Conservation (phyloP, 345 rosid genomes). For the Crucihimalaya himalaica region DNA sequence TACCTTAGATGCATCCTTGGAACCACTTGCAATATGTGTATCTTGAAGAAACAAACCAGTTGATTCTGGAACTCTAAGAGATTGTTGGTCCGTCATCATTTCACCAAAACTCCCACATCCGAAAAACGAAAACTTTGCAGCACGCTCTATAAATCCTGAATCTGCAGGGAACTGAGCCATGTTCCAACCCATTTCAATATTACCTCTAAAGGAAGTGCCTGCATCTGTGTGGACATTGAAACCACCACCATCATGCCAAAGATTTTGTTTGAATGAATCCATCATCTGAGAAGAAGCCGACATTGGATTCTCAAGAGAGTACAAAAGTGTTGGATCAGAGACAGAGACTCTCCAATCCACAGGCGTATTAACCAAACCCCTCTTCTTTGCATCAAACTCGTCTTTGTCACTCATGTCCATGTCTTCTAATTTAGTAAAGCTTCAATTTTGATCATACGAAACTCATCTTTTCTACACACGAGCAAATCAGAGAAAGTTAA, state of each 20-base stretch:
- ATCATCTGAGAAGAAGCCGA: constrained; percentile 62
- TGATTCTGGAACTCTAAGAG: constrained; percentile 56
- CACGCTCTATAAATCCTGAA: constrained; percentile 82
- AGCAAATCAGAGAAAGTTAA: constrained; percentile 40
- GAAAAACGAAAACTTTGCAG: constrained; percentile 73
- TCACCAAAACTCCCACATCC: constrained; percentile 68
- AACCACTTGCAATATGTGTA: constrained; percentile 42
- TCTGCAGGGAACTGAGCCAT: constrained; percentile 78
- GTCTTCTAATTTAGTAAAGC: constrained; percentile 25
- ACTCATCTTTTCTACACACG: constrained; percentile 15
- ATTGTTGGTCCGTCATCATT: constrained; percentile 44
- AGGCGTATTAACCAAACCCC: constrained; percentile 46
- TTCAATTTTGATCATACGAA: constrained; percentile 1
- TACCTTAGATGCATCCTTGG: constrained; percentile 48
- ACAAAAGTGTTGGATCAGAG: constrained; percentile 48
- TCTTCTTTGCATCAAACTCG: constrained; percentile 50
- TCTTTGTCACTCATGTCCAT: constrained; percentile 66
- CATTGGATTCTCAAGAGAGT: constrained; percentile 49
- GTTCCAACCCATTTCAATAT: constrained; percentile 60
- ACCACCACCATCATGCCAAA: constrained; percentile 62
- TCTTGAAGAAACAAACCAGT: constrained; percentile 50
- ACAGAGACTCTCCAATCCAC: constrained; percentile 61
- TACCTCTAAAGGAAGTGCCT: constrained; percentile 43
- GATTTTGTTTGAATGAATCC: constrained; percentile 53
- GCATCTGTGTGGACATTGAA: constrained; percentile 35